These are phyloP conservation scores for Colletotrichum chrysophilum DNA, from an alignment of 2,329 filamentous ascomycete genomes.

Conservation along the genomic window DNA sequence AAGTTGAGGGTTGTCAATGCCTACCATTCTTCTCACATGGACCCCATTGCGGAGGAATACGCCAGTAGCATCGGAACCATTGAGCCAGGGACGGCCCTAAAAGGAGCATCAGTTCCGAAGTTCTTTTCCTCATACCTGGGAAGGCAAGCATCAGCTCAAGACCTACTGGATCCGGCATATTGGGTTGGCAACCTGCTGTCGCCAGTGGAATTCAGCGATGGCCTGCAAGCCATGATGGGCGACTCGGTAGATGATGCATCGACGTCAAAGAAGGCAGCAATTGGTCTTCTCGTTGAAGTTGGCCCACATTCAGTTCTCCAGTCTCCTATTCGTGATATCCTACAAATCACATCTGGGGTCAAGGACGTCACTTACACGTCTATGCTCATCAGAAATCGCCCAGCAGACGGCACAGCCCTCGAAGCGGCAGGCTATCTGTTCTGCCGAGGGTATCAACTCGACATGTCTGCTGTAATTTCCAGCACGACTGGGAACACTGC, in stretches of 20 bases:
- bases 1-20: slow-evolving; percentile 24
- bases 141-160: background rate
- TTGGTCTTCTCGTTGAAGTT: background rate
- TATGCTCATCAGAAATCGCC: background rate
- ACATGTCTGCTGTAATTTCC: background rate
- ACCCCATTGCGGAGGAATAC: slow-evolving; percentile 26
- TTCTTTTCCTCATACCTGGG: background rate
- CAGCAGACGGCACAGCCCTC: background rate
- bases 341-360: too few relatives aligned
- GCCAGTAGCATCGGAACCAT: background rate
- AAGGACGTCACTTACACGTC: background rate
- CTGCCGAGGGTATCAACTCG: background rate
- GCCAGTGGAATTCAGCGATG: background rate
- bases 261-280: background rate
- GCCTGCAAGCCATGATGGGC: background rate
- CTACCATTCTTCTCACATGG: slow-evolving; percentile 25
- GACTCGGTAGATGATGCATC: background rate
- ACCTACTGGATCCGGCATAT: background rate
- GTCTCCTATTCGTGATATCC: background rate
- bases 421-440: background rate
- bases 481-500: background rate
- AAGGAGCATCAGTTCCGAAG: background rate
- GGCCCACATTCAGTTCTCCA: background rate
- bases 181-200: background rate
- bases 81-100: background rate